Evolutionary conservation across 768 basidiomycete genomes (phyloP).

Genomic region (Tulasnella sp.): DNA sequence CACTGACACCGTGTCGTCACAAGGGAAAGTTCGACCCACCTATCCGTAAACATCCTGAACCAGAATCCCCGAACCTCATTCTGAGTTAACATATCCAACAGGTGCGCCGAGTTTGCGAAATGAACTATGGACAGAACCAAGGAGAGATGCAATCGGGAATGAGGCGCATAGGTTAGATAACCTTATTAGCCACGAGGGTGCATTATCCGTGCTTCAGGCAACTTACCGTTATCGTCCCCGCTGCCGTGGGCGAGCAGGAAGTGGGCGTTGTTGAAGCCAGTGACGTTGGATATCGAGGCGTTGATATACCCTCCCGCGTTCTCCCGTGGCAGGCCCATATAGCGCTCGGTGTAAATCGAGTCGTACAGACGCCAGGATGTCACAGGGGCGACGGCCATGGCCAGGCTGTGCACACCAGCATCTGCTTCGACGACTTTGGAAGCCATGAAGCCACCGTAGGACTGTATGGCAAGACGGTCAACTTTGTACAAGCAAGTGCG

Average conservation of each 20-base stretch:
- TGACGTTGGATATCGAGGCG: conserved; percentile 77
- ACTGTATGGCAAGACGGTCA: conserved; percentile 36
- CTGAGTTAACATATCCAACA: conserved; percentile 86
- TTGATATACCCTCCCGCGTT: conserved; percentile 85
- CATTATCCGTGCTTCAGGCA: not conserved
- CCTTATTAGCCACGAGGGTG: not conserved
- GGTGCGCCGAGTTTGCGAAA: conserved; percentile 76
- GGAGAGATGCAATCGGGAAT: not conserved
- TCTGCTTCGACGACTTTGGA: conserved; percentile 84
- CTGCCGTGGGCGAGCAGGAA: conserved; percentile 86
- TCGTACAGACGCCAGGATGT: conserved; percentile 80
- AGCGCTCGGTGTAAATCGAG: conserved; percentile 94
- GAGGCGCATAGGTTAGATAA: not conserved
- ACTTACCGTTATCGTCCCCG: conserved; percentile 70
- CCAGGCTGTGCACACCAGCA: conserved; percentile 78
- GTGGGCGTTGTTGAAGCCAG: conserved; percentile 63
- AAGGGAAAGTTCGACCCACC: conserved; percentile 35
- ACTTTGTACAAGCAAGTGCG: not conserved
- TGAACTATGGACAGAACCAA: conserved; percentile 44
- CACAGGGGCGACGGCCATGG: conserved; percentile 88
- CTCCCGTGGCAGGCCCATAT: conserved; percentile 72
- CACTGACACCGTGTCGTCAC: not conserved
- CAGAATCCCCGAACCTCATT: conserved; percentile 50
- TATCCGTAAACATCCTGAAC: conserved; percentile 97
- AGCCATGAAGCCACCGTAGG: conserved; percentile 93